A percentile compares a stretch with the other conserved stretches of the same genome.
phyloP scores from a whole-genome alignment of 2,329 filamentous ascomycete species.

The Polychaeton citri region DNA sequence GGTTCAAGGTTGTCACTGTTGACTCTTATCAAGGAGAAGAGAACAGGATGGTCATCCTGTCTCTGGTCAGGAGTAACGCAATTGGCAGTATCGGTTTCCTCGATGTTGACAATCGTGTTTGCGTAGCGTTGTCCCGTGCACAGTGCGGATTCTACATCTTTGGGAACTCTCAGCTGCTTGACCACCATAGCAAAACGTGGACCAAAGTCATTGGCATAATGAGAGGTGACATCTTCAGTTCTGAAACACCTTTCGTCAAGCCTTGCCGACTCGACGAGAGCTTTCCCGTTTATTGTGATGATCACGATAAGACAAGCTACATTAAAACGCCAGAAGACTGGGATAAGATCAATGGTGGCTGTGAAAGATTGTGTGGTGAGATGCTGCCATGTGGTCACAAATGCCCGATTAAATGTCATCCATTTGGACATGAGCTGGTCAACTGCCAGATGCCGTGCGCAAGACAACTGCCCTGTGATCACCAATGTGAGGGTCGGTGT shows the following conservation, averaged over 20 bases:
- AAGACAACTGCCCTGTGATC: constrained; percentile 2
- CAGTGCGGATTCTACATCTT: constrained; percentile 73
- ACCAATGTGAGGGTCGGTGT: constrained; percentile 8
- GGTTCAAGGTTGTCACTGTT: constrained; percentile 57
- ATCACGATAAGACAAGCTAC: constrained; percentile 10
- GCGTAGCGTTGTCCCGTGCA: constrained; percentile 55
- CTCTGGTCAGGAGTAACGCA: constrained; percentile 59
- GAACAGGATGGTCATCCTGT: constrained; percentile 70
- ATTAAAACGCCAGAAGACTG: constrained; percentile 39
- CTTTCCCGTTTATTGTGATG: constrained; percentile 15
- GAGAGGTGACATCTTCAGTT: constrained; percentile 6
- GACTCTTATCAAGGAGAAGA: constrained; percentile 88
- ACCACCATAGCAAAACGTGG: constrained; percentile 12
- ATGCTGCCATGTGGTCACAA: constrained; percentile 37
- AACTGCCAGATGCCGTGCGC: constrained; percentile 15
- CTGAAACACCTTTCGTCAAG: constrained; percentile 7
- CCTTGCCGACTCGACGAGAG: constrained; percentile 10
- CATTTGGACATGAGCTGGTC: constrained; percentile 26
- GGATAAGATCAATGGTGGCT: constrained; percentile 40
- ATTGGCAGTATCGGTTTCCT: constrained; percentile 57
- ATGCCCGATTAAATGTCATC: constrained; percentile 41
- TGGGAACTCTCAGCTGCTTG: constrained; percentile 51
- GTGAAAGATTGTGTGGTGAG: constrained; percentile 32
- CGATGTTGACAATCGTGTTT: constrained; percentile 47
- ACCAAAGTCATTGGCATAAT: constrained; percentile 16